Conservation (phyloP, 106 monocot genomes). For the Platanthera guangdongensis region DNA sequence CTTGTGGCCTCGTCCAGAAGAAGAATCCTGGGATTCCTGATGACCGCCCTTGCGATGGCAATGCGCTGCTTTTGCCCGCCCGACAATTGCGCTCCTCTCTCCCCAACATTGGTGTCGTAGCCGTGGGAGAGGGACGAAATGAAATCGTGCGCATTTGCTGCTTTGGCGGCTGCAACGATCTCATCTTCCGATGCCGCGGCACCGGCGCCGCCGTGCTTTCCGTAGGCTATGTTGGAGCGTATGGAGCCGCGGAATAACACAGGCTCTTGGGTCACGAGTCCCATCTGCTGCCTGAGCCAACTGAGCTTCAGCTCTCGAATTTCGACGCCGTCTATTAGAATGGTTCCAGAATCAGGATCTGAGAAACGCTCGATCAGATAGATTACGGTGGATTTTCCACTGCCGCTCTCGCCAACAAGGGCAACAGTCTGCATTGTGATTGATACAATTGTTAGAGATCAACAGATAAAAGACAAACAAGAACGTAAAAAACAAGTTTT, state of each 20-base stretch:
- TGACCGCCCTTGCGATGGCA: slow-evolving; percentile 48
- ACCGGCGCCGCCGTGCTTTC: slow-evolving; percentile 28
- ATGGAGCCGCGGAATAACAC: slow-evolving; percentile 54
- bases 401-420: slow-evolving; percentile 63
- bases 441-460: neutral
- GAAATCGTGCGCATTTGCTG: slow-evolving; percentile 49
- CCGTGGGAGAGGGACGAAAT: slow-evolving; percentile 42
- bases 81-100: slow-evolving; percentile 41
- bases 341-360: slow-evolving; percentile 36
- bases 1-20: slow-evolving; percentile 54
- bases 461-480: too few relatives aligned
- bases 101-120: slow-evolving; percentile 43
- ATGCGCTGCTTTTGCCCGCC: slow-evolving; percentile 64
- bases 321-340: slow-evolving; percentile 44
- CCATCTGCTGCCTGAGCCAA: slow-evolving; percentile 56
- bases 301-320: slow-evolving; percentile 28
- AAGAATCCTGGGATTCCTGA: slow-evolving; percentile 44
- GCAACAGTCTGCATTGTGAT: slow-evolving; percentile 34
- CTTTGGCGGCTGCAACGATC: slow-evolving; percentile 24
- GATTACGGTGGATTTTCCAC: slow-evolving; percentile 56
- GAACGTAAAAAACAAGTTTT: neutral
- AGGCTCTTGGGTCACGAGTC: slow-evolving; percentile 52
- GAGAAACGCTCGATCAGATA: slow-evolving; percentile 47
- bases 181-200: slow-evolving; percentile 32
- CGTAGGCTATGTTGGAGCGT: slow-evolving; percentile 53